Conservation (phyloP, 306 rosid genomes). For the Geum urbanum region DNA sequence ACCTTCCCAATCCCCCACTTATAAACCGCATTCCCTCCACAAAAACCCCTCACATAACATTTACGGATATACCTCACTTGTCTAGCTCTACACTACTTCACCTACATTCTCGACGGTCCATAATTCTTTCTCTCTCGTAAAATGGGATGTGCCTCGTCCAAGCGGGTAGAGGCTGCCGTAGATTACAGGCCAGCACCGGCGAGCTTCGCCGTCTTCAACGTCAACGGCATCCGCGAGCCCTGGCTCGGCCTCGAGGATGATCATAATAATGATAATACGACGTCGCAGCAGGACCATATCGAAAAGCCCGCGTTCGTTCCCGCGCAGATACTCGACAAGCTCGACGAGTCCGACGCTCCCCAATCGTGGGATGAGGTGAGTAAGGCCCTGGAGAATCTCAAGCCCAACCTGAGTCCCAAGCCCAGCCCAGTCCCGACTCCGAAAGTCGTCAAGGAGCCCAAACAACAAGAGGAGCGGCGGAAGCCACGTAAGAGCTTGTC, state of each 20-base stretch:
- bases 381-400: conserved; percentile 59
- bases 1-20: background rate
- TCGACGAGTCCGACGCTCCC: conserved; percentile 61
- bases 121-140: background rate
- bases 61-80: background rate
- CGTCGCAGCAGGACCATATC: background rate
- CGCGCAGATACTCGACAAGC: conserved; percentile 55
- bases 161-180: conserved; percentile 34
- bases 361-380: conserved; percentile 81
- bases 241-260: conserved; percentile 49
- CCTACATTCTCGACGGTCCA: background rate
- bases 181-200: conserved; percentile 71
- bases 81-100: background rate
- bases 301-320: conserved; percentile 49
- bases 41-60: conserved; percentile 4
- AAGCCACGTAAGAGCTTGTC: conserved; percentile 43
- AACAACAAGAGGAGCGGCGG: background rate
- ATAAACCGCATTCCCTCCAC: background rate
- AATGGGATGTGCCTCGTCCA: conserved; percentile 82
- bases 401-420: conserved; percentile 27
- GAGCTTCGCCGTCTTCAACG: conserved; percentile 77
- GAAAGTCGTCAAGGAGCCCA: background rate
- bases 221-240: conserved; percentile 76
- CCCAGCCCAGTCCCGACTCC: background rate
- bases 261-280: background rate